Percentiles rank a stretch among this genome's conserved stretches.
Evolutionary conservation across 169 alveolate species (phyloP).

Genomic region (Blepharisma undulans): DNA sequence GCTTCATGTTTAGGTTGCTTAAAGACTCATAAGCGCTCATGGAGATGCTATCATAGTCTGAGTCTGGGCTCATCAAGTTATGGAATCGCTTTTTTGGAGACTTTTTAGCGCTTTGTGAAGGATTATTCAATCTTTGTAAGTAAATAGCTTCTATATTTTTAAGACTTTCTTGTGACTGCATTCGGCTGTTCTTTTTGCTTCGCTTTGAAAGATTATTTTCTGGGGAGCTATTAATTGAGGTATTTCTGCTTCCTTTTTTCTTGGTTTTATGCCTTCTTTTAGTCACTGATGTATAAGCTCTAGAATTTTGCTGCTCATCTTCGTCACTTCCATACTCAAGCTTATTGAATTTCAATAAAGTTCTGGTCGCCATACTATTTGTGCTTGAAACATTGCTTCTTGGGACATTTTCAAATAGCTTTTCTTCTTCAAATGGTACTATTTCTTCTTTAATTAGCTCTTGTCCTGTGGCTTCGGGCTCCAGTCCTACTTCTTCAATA

Average conservation of each 20-base stretch:
- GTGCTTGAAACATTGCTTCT: neutral
- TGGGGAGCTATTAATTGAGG: constrained; percentile 22
- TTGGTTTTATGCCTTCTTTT: neutral
- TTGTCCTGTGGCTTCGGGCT: neutral
- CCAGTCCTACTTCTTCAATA: neutral
- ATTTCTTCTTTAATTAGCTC: neutral
- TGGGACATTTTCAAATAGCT: neutral
- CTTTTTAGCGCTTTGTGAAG: neutral
- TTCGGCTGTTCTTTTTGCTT: neutral
- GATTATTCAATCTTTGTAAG: neutral
- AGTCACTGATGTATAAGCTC: neutral
- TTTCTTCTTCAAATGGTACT: neutral
- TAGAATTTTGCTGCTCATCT: neutral
- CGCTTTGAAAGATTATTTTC: neutral
- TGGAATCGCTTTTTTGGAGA: neutral
- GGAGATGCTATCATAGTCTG: neutral
- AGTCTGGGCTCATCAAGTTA: neutral
- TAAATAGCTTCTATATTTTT: constrained; percentile 7
- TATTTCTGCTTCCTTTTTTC: neutral
- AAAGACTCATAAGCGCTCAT: neutral
- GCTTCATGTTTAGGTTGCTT: neutral
- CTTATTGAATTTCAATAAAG: neutral
- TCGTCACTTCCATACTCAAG: neutral
- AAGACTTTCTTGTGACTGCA: neutral
- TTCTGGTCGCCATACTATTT: neutral